These are phyloP conservation scores for Phaeosphaeria sp. DNA, from an alignment of 2,329 filamentous ascomycete species.

Conservation along the genomic window DNA sequence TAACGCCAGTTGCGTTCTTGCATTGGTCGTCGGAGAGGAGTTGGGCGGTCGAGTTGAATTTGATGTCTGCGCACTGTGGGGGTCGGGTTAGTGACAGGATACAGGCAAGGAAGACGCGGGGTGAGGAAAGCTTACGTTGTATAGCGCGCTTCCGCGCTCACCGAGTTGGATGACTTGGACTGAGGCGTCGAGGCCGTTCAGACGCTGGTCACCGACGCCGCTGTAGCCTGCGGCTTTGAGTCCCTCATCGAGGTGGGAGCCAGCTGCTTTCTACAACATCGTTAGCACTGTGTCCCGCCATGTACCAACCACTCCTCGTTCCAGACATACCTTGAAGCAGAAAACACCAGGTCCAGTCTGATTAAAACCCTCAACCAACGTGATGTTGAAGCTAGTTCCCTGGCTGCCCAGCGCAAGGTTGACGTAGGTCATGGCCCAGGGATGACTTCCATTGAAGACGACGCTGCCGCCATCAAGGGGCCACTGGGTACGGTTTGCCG, in stretches of 20 bases:
- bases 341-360: constrained; percentile 57
- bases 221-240: constrained; percentile 32
- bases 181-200: constrained; percentile 50
- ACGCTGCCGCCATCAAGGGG: constrained; percentile 53
- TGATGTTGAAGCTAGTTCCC: constrained; percentile 55
- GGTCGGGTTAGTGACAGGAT: constrained; percentile 9
- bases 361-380: constrained; percentile 53
- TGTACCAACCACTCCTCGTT: too few species aligned
- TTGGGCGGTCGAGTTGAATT: constrained; percentile 48
- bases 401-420: constrained; percentile 54
- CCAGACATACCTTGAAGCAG: constrained; percentile 45
- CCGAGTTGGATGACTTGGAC: constrained; percentile 56
- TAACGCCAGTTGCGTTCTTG: constrained; percentile 49
- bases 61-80: constrained; percentile 53
- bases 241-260: constrained; percentile 30
- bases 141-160: constrained; percentile 50
- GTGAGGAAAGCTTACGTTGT: constrained; percentile 44
- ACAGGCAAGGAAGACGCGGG: background rate
- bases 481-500: constrained; percentile 55
- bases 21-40: constrained; percentile 47
- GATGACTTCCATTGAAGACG: constrained; percentile 50
- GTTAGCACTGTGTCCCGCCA: too few species aligned
- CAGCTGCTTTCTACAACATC: constrained; percentile 29
- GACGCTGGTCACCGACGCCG: constrained; percentile 19
- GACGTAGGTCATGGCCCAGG: constrained; percentile 54